A percentile compares a stretch with the other conserved stretches of the same genome.
Conservation (phyloP, 1,284 basidiomycete species). For the Phylloboletellus chloephorus region DNA sequence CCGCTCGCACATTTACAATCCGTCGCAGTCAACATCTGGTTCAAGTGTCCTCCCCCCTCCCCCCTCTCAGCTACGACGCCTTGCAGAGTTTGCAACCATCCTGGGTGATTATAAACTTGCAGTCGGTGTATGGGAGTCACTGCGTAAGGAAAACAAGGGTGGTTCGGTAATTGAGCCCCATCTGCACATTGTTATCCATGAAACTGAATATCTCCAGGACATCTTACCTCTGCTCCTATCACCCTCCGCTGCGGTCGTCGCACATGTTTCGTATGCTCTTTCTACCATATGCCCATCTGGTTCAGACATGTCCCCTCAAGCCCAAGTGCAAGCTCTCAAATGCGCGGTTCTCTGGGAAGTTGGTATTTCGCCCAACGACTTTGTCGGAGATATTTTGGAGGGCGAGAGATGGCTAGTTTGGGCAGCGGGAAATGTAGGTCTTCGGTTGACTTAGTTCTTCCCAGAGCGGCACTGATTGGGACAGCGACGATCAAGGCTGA, state of each 20-base stretch:
- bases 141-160: slow-evolving; percentile 75
- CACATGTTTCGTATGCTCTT: slow-evolving; percentile 60
- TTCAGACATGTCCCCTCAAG: slow-evolving; percentile 51
- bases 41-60: slow-evolving; percentile 30
- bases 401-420: slow-evolving; percentile 78
- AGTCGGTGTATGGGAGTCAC: slow-evolving; percentile 76
- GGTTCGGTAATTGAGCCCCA: slow-evolving; percentile 51
- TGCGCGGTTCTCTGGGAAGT: slow-evolving; percentile 72
- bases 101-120: slow-evolving; percentile 89
- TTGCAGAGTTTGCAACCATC: slow-evolving; percentile 95
- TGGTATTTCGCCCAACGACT: slow-evolving; percentile 54
- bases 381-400: slow-evolving; percentile 51
- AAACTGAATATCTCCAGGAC: slow-evolving; percentile 44
- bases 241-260: slow-evolving; percentile 53
- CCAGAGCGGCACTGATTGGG: slow-evolving; percentile 20
- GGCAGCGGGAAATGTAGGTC: slow-evolving; percentile 69
- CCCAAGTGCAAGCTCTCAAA: slow-evolving; percentile 57
- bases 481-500: slow-evolving; percentile 53
- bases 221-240: slow-evolving; percentile 65
- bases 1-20: slow-evolving; percentile 36
- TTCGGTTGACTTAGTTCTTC: not conserved
- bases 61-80: slow-evolving; percentile 69
- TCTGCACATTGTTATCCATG: slow-evolving; percentile 2
- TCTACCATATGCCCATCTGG: slow-evolving; percentile 37
- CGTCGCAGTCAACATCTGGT: slow-evolving; percentile 34